These are phyloP conservation scores for Crithidia thermophila DNA, from an alignment of 208 protist genomes.

Conservation along the genomic window DNA sequence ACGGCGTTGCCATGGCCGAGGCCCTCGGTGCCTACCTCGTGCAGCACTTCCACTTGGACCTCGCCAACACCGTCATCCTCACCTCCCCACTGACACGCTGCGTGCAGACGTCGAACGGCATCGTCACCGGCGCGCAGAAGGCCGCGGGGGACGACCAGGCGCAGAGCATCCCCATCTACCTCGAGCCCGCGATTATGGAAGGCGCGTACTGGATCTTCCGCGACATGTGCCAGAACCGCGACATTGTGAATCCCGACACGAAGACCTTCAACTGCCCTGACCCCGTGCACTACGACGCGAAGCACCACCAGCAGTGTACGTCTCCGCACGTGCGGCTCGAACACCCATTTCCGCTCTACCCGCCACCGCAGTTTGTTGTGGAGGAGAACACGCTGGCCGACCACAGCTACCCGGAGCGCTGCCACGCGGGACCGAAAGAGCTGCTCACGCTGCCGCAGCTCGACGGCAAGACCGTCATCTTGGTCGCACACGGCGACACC, in stretches of 20 bases:
- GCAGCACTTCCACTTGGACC: slow-evolving; percentile 22
- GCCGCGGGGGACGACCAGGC: slow-evolving; percentile 9
- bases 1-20: slow-evolving; percentile 51
- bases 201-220: slow-evolving; percentile 46
- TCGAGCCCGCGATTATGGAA: slow-evolving; percentile 52
- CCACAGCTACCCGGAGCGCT: slow-evolving; percentile 36
- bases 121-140: slow-evolving; percentile 33
- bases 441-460: slow-evolving; percentile 28
- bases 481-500: slow-evolving; percentile 47
- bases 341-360: slow-evolving; percentile 41
- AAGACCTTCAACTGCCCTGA: slow-evolving; percentile 34
- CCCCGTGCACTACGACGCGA: slow-evolving; percentile 36
- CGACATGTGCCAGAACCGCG: slow-evolving; percentile 47
- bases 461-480: slow-evolving; percentile 45
- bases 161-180: slow-evolving; percentile 33
- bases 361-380: slow-evolving; percentile 28
- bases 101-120: slow-evolving; percentile 55
- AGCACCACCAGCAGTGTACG: slow-evolving; percentile 31
- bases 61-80: slow-evolving; percentile 31
- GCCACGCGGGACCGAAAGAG: slow-evolving; percentile 17
- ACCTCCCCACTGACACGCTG: slow-evolving; percentile 55
- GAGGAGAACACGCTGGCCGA: slow-evolving; percentile 36
- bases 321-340: slow-evolving; percentile 35
- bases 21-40: slow-evolving; percentile 44
- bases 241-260: slow-evolving; percentile 15